These are phyloP conservation scores for Phytophthora sansomeana DNA, from an alignment of 352 stramenopile genomes.

Conservation along the genomic window DNA sequence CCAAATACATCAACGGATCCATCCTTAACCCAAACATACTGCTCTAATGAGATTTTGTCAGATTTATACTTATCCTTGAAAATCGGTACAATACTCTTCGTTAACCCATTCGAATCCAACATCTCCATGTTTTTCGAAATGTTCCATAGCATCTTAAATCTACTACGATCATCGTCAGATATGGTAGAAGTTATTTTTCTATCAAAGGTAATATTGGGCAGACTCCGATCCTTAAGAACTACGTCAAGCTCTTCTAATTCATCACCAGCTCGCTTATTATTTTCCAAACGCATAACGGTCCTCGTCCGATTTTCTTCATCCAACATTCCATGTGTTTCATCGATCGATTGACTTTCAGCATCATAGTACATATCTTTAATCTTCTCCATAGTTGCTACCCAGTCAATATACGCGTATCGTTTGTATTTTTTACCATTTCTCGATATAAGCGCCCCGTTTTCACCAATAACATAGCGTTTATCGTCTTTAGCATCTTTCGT, in stretches of 20 bases:
- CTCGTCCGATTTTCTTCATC: slow-evolving; percentile 16
- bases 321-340: slow-evolving; percentile 11
- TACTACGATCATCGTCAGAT: slow-evolving; percentile 2
- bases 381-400: slow-evolving; percentile 11
- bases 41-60: neutral
- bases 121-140: slow-evolving; percentile 9
- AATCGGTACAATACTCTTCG: slow-evolving; percentile 11
- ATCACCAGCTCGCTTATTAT: neutral
- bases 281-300: slow-evolving; percentile 5
- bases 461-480: slow-evolving; percentile 15
- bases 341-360: slow-evolving; percentile 17
- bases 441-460: neutral
- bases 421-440: slow-evolving; percentile 9
- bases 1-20: slow-evolving; percentile 10
- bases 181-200: slow-evolving; percentile 7
- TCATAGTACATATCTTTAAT: slow-evolving; percentile 14
- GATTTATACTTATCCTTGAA: slow-evolving; percentile 18
- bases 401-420: slow-evolving; percentile 10
- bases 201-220: neutral
- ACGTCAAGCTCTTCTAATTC: slow-evolving; percentile 6
- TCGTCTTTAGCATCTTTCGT: slow-evolving; percentile 8
- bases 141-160: slow-evolving; percentile 13
- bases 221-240: slow-evolving; percentile 7
- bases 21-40: slow-evolving; percentile 6
- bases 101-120: slow-evolving; percentile 11